Percentiles rank a stretch among this genome's conserved stretches.
Evolutionary conservation across 306 rosid genomes (phyloP).

Genomic region (Dalbergia cultrata): DNA sequence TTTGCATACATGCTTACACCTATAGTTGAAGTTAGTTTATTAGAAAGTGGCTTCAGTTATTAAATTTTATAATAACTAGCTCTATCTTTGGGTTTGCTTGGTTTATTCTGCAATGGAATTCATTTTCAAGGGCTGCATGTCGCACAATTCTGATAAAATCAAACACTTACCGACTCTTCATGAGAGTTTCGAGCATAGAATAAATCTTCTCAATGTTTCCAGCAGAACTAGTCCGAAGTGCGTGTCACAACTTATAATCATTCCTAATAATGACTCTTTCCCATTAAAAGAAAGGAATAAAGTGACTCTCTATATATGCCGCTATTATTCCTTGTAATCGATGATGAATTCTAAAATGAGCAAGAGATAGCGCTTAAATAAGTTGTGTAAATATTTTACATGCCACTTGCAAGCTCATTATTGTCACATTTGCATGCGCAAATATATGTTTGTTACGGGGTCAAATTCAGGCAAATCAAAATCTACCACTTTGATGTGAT

Average conservation of each 20-base stretch:
- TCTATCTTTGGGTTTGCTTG: not conserved
- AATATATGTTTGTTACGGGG: not conserved
- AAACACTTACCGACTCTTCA: not conserved
- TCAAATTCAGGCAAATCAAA: slow-evolving; percentile 4
- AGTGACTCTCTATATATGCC: not conserved
- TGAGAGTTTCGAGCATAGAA: not conserved
- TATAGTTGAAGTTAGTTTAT: no score
- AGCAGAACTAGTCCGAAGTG: slow-evolving; percentile 5
- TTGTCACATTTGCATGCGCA: not conserved
- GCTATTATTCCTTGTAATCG: not conserved
- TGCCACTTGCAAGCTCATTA: not conserved
- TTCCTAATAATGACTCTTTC: slow-evolving; percentile 22
- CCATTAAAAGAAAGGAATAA: not conserved
- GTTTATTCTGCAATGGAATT: not conserved
- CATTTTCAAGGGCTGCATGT: not conserved
- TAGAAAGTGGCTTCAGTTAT: no score
- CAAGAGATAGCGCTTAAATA: not conserved
- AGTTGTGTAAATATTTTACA: not conserved
- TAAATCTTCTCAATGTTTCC: not conserved
- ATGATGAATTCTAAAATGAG: not conserved
- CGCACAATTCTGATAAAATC: no score
- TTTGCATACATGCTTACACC: no score
- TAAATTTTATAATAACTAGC: not conserved
- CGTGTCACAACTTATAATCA: slow-evolving; percentile 1
- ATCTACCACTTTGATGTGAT: not conserved